phyloP scores from a whole-genome alignment of 345 rosid species.

The Arabis hirsuta region DNA sequence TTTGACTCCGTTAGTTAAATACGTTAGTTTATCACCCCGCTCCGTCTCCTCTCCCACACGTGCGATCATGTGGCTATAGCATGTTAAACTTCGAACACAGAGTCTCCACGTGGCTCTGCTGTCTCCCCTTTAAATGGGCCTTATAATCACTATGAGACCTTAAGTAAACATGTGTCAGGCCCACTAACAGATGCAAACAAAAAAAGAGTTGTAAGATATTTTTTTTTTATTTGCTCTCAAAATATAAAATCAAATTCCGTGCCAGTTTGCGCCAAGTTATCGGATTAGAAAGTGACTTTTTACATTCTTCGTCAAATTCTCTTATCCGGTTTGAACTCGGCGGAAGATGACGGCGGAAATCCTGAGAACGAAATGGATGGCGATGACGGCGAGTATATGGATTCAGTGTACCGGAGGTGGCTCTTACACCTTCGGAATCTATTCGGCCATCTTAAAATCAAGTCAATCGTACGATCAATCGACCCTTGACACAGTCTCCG shows the following conservation, averaged over 20 bases:
- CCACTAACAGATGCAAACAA: background rate
- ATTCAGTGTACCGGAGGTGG: conserved; percentile 69
- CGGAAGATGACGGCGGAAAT: conserved; percentile 25
- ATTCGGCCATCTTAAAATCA: conserved; percentile 65
- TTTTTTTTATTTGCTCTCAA: background rate
- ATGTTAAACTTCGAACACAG: background rate
- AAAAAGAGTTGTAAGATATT: background rate
- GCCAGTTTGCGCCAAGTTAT: conserved; percentile 27
- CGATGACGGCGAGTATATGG: conserved; percentile 76
- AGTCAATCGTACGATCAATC: conserved; percentile 71
- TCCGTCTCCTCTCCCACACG: conserved; percentile 32
- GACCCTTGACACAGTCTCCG: conserved; percentile 73
- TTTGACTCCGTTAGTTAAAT: conserved; percentile 15
- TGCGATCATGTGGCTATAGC: conserved; percentile 20
- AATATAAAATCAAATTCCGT: background rate
- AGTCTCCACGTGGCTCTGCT: conserved; percentile 15
- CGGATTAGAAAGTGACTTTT: background rate
- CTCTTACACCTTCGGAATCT: conserved; percentile 73
- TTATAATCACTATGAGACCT: background rate
- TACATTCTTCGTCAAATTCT: background rate
- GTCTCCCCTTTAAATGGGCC: background rate
- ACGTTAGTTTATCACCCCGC: background rate
- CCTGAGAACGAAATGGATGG: conserved; percentile 57
- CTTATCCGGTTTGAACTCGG: background rate
- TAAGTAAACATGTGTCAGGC: background rate